Conservation (phyloP, 129 eudicot species). For the Kitagawia praeruptora region DNA sequence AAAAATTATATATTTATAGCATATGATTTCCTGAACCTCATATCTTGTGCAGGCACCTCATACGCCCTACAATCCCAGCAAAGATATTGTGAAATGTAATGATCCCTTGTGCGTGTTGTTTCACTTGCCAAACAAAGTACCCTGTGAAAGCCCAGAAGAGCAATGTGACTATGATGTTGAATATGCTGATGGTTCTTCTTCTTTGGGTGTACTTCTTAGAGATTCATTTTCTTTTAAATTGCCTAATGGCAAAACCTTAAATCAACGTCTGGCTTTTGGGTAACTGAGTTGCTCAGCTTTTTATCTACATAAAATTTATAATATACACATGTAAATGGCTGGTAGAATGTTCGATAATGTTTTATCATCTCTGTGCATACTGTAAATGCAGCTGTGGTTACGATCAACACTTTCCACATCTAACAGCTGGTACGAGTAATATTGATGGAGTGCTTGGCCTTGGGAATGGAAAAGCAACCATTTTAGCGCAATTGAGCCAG, state of each 20-base stretch:
- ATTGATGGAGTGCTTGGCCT: constrained; percentile 95
- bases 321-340: not conserved
- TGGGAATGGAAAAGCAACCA: constrained; percentile 71
- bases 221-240: constrained; percentile 52
- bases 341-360: not conserved
- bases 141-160: constrained; percentile 44
- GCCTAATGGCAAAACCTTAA: constrained; percentile 41
- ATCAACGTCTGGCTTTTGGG: constrained; percentile 76
- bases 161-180: constrained; percentile 85
- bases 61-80: constrained; percentile 63
- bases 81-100: constrained; percentile 45
- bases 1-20: not conserved
- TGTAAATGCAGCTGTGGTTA: constrained; percentile 73
- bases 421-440: constrained; percentile 45
- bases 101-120: constrained; percentile 68
- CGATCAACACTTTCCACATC: constrained; percentile 62
- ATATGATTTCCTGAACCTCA: no score
- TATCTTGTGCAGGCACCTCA: constrained; percentile 67
- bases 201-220: constrained; percentile 70
- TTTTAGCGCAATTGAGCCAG: constrained; percentile 45
- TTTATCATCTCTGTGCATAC: not conserved
- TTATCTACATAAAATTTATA: no score
- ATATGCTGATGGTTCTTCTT: constrained; percentile 78
- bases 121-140: constrained; percentile 37
- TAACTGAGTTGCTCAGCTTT: constrained; percentile 16